phyloP scores from a whole-genome alignment of 2,329 filamentous ascomycete species.

The Sphaerulina musiva region DNA sequence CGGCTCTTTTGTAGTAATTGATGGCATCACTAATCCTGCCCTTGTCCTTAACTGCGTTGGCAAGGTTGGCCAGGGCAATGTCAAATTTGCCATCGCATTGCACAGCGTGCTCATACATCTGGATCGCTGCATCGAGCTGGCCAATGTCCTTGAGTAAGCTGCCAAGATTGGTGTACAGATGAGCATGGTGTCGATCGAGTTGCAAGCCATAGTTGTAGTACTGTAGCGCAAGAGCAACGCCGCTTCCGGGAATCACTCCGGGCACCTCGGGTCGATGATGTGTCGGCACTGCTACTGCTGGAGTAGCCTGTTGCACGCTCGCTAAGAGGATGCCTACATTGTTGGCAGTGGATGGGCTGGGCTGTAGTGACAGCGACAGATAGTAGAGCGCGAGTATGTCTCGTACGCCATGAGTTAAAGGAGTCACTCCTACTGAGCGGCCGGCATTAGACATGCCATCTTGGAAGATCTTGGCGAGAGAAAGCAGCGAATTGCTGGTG shows the following conservation, averaged over 20 bases:
- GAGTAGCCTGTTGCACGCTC: slow-evolving; percentile 68
- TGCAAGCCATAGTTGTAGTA: slow-evolving; percentile 94
- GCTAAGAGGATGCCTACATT: slow-evolving; percentile 97
- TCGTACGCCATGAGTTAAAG: slow-evolving; percentile 64
- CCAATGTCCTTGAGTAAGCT: slow-evolving; percentile 95
- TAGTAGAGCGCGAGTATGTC: slow-evolving; percentile 96
- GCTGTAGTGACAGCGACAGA: slow-evolving; percentile 84
- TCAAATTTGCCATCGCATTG: slow-evolving; percentile 90
- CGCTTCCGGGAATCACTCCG: slow-evolving; percentile 77
- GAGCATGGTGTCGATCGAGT: slow-evolving; percentile 82
- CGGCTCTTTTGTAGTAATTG: slow-evolving; percentile 80
- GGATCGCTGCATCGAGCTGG: slow-evolving; percentile 81
- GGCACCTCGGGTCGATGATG: slow-evolving; percentile 50
- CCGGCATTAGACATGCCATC: slow-evolving; percentile 81
- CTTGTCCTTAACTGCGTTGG: slow-evolving; percentile 96
- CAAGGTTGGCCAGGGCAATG: slow-evolving; percentile 91
- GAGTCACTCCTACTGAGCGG: slow-evolving; percentile 28
- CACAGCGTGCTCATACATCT: slow-evolving; percentile 95
- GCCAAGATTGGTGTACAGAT: slow-evolving; percentile 92
- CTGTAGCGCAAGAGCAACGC: slow-evolving; percentile 75
- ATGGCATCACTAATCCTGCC: slow-evolving; percentile 90
- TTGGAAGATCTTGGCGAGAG: slow-evolving; percentile 94
- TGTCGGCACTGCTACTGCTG: slow-evolving; percentile 28
- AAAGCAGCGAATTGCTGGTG: slow-evolving; percentile 90
- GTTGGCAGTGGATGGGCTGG: slow-evolving; percentile 94